Evolutionary conservation across 1,139 yeast genomes (phyloP).

Genomic region (Yarrowia galli): DNA sequence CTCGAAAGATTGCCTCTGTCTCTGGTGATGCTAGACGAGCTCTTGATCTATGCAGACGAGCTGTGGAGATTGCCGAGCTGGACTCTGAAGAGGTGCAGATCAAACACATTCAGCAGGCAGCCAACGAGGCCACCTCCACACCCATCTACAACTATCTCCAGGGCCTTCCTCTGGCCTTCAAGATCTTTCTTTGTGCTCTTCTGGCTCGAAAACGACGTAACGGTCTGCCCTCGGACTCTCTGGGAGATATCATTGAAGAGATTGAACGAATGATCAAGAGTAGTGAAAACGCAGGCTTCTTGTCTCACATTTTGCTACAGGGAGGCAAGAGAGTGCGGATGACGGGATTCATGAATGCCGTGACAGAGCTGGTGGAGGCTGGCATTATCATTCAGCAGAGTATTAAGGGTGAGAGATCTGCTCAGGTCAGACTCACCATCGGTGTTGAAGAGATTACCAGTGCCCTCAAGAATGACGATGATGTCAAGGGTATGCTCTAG

Average conservation of each 20-base stretch:
- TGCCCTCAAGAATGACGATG: conserved; percentile 64
- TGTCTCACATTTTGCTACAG: conserved; percentile 43
- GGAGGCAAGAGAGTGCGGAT: conserved; percentile 48
- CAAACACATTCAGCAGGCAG: conserved; percentile 76
- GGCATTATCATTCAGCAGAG: conserved; percentile 77
- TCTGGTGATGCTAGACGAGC: conserved; percentile 98
- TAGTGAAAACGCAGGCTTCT: conserved; percentile 45
- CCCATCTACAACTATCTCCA: conserved; percentile 68
- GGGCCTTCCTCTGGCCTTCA: conserved; percentile 70
- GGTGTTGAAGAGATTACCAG: conserved; percentile 72
- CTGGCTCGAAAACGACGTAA: conserved; percentile 69
- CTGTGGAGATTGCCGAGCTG: conserved; percentile 83
- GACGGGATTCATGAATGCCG: conserved; percentile 59
- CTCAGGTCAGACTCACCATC: conserved; percentile 67
- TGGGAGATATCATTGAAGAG: conserved; percentile 84
- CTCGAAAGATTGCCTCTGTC: conserved; percentile 93
- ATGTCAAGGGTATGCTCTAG: conserved; percentile 51
- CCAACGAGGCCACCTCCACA: conserved; percentile 78
- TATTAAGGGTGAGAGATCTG: conserved; percentile 70
- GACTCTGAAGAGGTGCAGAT: conserved; percentile 62
- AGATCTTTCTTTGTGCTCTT: conserved; percentile 72
- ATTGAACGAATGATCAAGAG: conserved; percentile 59
- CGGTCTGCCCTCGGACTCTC: conserved; percentile 71
- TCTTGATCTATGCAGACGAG: conserved; percentile 83
- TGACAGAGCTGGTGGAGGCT: conserved; percentile 74